phyloP scores from a whole-genome alignment of 2,329 filamentous ascomycete genomes.

The Blastomyces gilchristii region DNA sequence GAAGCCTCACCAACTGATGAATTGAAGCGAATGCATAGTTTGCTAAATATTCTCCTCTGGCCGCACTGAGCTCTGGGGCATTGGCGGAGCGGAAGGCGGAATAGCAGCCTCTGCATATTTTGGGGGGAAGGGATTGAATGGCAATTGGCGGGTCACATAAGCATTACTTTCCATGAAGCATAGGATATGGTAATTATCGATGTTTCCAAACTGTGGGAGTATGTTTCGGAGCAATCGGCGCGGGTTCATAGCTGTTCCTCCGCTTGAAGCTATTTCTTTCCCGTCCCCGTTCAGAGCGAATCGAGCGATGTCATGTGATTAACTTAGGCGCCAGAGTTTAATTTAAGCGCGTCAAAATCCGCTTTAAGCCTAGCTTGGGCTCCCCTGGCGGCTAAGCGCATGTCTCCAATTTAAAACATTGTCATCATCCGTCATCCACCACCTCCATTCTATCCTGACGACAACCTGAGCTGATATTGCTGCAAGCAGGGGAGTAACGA shows the following conservation, averaged over 20 bases:
- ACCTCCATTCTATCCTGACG: not conserved
- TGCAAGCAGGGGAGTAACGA: not conserved
- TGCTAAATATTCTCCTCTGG: not conserved
- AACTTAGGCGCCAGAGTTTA: not conserved
- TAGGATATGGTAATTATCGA: not conserved
- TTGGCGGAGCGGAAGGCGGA: not conserved
- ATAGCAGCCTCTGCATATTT: constrained; percentile 1
- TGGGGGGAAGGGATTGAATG: not conserved
- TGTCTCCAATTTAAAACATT: not conserved
- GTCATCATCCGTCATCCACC: not conserved
- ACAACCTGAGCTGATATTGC: not conserved
- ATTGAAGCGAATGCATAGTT: constrained; percentile 1
- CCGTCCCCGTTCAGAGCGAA: not conserved
- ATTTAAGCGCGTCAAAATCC: not conserved
- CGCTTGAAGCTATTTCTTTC: not conserved
- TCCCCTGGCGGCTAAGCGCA: not conserved
- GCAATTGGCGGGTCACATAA: not conserved
- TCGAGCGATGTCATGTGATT: not conserved
- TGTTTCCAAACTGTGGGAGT: not conserved
- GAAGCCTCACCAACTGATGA: constrained; percentile 18
- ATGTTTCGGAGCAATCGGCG: not conserved
- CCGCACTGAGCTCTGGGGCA: not conserved
- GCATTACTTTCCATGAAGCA: not conserved
- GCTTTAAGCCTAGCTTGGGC: not conserved
- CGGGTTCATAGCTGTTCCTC: not conserved